Evolutionary conservation across 176 grass and related monocot species (phyloP).

Genomic region (Eremochloa ophiuroides): DNA sequence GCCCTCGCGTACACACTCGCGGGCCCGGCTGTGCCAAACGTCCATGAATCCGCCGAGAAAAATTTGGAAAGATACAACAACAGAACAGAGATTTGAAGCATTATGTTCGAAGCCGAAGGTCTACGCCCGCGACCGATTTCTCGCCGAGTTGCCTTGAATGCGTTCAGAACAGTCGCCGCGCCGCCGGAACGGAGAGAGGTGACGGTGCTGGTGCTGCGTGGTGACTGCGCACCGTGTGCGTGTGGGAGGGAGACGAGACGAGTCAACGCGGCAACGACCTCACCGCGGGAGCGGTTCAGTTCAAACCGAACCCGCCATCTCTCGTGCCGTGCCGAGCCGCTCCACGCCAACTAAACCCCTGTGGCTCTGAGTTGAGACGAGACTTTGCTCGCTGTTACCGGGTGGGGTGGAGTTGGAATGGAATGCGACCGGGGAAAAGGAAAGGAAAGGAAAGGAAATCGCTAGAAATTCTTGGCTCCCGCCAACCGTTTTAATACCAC

Average conservation of each 20-base stretch:
- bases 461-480: neutral
- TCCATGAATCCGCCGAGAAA: neutral
- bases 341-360: conserved; percentile 42
- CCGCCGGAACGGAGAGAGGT: neutral
- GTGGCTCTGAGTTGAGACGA: neutral
- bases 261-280: conserved; percentile 43
- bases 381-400: neutral
- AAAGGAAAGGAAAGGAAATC: neutral
- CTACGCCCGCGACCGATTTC: neutral
- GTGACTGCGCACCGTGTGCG: neutral
- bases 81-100: neutral
- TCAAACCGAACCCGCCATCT: conserved; percentile 48
- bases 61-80: neutral
- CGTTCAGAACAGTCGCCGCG: conserved; percentile 23
- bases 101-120: neutral
- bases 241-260: conserved; percentile 12
- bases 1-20: neutral
- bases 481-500: conserved; percentile 39
- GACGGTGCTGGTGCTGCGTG: neutral
- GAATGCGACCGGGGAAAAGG: neutral
- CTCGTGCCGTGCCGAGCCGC: neutral
- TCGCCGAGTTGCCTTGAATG: neutral
- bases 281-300: conserved; percentile 23
- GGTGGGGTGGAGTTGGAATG: neutral
- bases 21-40: too few relatives aligned